Evolutionary conservation across 2,329 filamentous ascomycete genomes (phyloP).

Genomic region (Paracorniculantispora psalliotae): DNA sequence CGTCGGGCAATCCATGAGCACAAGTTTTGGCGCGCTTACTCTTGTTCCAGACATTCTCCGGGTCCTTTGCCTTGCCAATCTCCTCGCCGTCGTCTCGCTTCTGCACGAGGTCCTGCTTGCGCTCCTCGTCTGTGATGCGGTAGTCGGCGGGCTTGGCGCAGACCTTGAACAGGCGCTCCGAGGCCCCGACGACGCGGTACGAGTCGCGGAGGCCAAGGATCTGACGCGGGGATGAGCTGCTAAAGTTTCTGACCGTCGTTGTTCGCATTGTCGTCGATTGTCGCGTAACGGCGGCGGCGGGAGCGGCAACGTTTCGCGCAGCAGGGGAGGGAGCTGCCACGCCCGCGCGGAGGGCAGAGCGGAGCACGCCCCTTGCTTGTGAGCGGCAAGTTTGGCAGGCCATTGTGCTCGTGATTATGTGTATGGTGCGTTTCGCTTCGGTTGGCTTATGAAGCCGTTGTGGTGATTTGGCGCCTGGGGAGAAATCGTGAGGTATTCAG

Average conservation of each 20-base stretch:
- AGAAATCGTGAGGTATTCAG: background rate
- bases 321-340: conserved; percentile 24
- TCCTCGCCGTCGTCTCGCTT: conserved; percentile 77
- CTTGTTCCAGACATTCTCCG: conserved; percentile 61
- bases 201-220: conserved; percentile 35
- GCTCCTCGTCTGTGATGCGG: conserved; percentile 61
- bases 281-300: conserved; percentile 4
- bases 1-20: background rate
- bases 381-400: conserved; percentile 45
- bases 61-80: conserved; percentile 49
- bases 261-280: background rate
- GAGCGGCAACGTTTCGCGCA: conserved; percentile 13
- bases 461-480: background rate
- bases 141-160: conserved; percentile 73
- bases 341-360: conserved; percentile 26
- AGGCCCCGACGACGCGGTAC: conserved; percentile 76
- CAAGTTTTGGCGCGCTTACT: conserved; percentile 41
- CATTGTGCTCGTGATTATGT: conserved; percentile 27
- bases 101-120: conserved; percentile 62
- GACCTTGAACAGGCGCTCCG: conserved; percentile 71
- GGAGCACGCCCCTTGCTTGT: conserved; percentile 38
- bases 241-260: conserved; percentile 28
- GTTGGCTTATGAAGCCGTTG: background rate
- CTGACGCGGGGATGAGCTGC: conserved; percentile 28
- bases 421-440: background rate